Conservation (phyloP, 2,329 filamentous ascomycete genomes). For the Hortaea sp. region DNA sequence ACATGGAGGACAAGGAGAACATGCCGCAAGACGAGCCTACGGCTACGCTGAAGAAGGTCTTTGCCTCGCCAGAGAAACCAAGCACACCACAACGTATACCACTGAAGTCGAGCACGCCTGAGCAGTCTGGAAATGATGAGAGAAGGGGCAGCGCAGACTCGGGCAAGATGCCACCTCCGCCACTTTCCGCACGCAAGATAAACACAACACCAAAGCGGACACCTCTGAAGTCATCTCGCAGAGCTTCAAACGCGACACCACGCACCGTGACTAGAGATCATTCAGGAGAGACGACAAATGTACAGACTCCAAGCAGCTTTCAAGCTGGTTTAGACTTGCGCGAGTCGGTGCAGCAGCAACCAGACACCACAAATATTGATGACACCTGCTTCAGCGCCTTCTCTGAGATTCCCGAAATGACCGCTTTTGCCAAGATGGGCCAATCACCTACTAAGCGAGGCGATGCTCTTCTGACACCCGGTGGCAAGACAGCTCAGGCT, state of each 20-base stretch:
- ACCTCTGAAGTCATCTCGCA: conserved; percentile 15
- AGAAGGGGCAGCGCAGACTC: conserved; percentile 17
- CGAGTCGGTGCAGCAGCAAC: conserved; percentile 6
- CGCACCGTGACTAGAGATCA: conserved; percentile 11
- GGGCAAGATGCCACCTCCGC: conserved; percentile 22
- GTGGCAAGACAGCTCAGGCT: conserved; percentile 13
- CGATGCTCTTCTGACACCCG: conserved; percentile 15
- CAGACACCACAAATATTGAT: conserved; percentile 39
- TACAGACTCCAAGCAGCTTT: conserved; percentile 9
- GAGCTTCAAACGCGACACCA: conserved; percentile 16
- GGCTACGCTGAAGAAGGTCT: conserved; percentile 13
- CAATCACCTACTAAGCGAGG: conserved; percentile 34
- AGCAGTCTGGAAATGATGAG: background rate
- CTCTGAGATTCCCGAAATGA: conserved; percentile 81
- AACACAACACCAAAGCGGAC: conserved; percentile 17
- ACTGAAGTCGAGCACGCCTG: conserved; percentile 5
- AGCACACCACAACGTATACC: conserved; percentile 14
- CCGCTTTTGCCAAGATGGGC: conserved; percentile 65
- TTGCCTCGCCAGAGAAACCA: conserved; percentile 13
- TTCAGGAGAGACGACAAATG: too few relatives aligned
- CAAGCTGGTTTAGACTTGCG: conserved; percentile 18
- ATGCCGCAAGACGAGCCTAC: conserved; percentile 13
- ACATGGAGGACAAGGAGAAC: conserved; percentile 24
- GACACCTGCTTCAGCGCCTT: conserved; percentile 77
- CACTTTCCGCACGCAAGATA: conserved; percentile 18